These are phyloP conservation scores for Cercospora nicotianae DNA, from an alignment of 2,329 filamentous ascomycete species.

Conservation along the genomic window DNA sequence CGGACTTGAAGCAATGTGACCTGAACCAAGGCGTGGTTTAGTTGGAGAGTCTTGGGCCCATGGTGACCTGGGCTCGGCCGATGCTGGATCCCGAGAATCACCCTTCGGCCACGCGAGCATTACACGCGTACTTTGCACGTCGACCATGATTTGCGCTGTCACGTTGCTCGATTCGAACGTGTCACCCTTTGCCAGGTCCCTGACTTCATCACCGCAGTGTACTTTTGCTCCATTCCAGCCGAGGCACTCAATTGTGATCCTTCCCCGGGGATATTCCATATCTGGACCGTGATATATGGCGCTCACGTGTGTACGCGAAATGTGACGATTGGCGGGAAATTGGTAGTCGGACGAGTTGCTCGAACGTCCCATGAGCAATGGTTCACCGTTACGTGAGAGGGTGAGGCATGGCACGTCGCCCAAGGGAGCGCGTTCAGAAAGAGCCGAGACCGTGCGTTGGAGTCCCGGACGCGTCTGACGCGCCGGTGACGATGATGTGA, in stretches of 20 bases:
- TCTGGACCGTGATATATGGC: slow-evolving; percentile 75
- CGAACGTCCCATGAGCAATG: slow-evolving; percentile 84
- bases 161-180: slow-evolving; percentile 88
- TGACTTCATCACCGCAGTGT: slow-evolving; percentile 84
- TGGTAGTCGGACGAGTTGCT: slow-evolving; percentile 96
- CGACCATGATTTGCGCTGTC: slow-evolving; percentile 86
- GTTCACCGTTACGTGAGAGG: slow-evolving; percentile 77
- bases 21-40: slow-evolving; percentile 51
- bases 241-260: slow-evolving; percentile 83
- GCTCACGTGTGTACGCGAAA: slow-evolving; percentile 90
- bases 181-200: slow-evolving; percentile 83
- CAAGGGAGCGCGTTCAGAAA: slow-evolving; percentile 80
- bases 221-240: slow-evolving; percentile 96
- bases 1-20: slow-evolving; percentile 57
- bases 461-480: slow-evolving; percentile 53
- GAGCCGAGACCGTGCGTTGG: slow-evolving; percentile 61
- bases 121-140: slow-evolving; percentile 89
- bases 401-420: slow-evolving; percentile 79
- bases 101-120: slow-evolving; percentile 79
- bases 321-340: slow-evolving; percentile 84
- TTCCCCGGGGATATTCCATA: slow-evolving; percentile 67
- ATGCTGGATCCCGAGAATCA: slow-evolving; percentile 51
- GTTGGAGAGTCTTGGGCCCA: slow-evolving; percentile 60
- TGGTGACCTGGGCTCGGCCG: slow-evolving; percentile 62
- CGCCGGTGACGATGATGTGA: slow-evolving; percentile 79